phyloP scores from a whole-genome alignment of 192 early-diverging fungal genomes.

The Rhizophlyctis rosea region DNA sequence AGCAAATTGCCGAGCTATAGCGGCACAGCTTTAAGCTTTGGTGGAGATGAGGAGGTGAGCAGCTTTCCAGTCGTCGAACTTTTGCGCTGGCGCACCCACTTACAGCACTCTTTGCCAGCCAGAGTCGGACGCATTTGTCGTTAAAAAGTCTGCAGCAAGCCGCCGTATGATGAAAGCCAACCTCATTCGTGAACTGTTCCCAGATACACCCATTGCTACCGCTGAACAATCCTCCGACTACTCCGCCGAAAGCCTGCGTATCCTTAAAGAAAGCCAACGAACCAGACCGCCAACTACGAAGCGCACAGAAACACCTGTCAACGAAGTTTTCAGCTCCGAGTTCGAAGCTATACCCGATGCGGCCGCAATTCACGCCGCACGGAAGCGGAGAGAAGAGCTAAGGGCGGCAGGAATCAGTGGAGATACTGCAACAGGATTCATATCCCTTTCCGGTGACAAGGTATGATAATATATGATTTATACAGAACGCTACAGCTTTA shows the following conservation, averaged over 20 bases:
- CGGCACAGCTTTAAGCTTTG: constrained; percentile 21
- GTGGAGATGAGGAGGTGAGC: constrained; percentile 25
- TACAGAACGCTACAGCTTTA: constrained; percentile 1
- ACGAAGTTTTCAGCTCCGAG: background rate
- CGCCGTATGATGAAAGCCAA: constrained; percentile 29
- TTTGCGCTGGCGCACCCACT: background rate
- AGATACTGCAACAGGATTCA: constrained; percentile 17
- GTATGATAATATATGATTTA: background rate
- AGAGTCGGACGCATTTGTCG: constrained; percentile 11
- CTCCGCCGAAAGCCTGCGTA: constrained; percentile 27
- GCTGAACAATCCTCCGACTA: constrained; percentile 1
- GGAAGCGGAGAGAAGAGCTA: constrained; percentile 32
- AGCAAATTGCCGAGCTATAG: constrained; percentile 4
- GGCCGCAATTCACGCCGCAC: constrained; percentile 25
- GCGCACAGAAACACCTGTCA: no score
- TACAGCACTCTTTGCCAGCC: background rate
- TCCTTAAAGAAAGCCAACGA: constrained; percentile 21
- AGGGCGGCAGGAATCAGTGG: constrained; percentile 23
- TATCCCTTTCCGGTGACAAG: constrained; percentile 14
- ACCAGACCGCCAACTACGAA: constrained; percentile 5
- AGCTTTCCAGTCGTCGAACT: background rate
- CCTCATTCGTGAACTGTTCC: constrained; percentile 26
- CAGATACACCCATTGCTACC: constrained; percentile 1
- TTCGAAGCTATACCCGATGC: constrained; percentile 25
- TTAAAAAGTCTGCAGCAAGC: constrained; percentile 35